These are phyloP conservation scores for Pichia heedii DNA, from an alignment of 805 yeast species.

Conservation along the genomic window DNA sequence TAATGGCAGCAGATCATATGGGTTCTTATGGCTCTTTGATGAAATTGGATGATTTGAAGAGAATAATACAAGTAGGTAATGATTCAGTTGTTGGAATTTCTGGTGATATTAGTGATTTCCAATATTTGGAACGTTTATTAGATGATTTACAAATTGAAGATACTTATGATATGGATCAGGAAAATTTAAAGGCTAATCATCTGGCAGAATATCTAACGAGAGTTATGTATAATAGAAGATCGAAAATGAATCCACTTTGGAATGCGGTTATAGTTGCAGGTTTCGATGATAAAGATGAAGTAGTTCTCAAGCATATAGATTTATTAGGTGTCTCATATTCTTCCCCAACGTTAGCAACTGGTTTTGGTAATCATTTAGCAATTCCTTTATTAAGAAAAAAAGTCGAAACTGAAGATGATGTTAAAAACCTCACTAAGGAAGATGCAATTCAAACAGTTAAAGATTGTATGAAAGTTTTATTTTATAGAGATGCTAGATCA, in stretches of 20 bases:
- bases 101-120: constrained; percentile 94
- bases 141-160: constrained; percentile 75
- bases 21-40: constrained; percentile 91
- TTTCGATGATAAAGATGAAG: constrained; percentile 55
- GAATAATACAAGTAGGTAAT: constrained; percentile 75
- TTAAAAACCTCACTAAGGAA: constrained; percentile 54
- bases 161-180: constrained; percentile 65
- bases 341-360: constrained; percentile 87
- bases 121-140: constrained; percentile 63
- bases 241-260: constrained; percentile 95
- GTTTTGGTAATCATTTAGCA: constrained; percentile 94
- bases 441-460: constrained; percentile 70
- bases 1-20: constrained; percentile 91
- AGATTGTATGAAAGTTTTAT: constrained; percentile 88
- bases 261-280: constrained; percentile 92
- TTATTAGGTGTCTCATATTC: constrained; percentile 85
- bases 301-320: constrained; percentile 81
- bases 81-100: constrained; percentile 87
- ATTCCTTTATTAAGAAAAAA: constrained; percentile 81
- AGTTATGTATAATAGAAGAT: constrained; percentile 78
- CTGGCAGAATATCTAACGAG: constrained; percentile 81
- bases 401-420: constrained; percentile 73
- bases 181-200: constrained; percentile 66
- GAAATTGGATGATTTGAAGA: constrained; percentile 75
- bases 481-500: constrained; percentile 94